A percentile compares a stretch with the other conserved stretches of the same genome.
Evolutionary conservation across 805 yeast genomes (phyloP).

Genomic region (Candida germanica): DNA sequence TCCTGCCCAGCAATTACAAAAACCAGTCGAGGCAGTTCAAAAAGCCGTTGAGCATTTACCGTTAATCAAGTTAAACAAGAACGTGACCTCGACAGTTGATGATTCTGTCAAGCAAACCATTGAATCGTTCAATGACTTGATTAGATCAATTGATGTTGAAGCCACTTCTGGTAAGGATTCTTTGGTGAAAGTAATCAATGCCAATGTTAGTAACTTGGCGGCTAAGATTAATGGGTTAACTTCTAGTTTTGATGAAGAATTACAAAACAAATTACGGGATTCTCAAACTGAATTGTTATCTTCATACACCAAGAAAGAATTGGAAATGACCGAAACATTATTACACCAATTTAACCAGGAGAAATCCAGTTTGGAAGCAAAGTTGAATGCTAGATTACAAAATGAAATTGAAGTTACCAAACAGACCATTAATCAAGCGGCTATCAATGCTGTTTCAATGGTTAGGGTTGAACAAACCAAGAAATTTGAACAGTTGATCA

Average conservation of each 20-base stretch:
- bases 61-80: slow-evolving; percentile 25
- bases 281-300: slow-evolving; percentile 40
- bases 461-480: slow-evolving; percentile 67
- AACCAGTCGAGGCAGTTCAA: slow-evolving; percentile 34
- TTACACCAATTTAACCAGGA: slow-evolving; percentile 60
- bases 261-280: slow-evolving; percentile 31
- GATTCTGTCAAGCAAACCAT: slow-evolving; percentile 33
- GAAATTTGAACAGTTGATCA: slow-evolving; percentile 35
- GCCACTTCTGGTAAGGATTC: slow-evolving; percentile 24
- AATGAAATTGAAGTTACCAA: slow-evolving; percentile 68
- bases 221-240: slow-evolving; percentile 31
- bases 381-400: slow-evolving; percentile 54
- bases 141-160: slow-evolving; percentile 28
- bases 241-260: slow-evolving; percentile 33
- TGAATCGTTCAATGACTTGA: slow-evolving; percentile 37
- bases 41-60: slow-evolving; percentile 32
- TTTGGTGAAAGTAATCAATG: slow-evolving; percentile 31
- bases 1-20: slow-evolving; percentile 43
- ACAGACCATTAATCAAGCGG: slow-evolving; percentile 62
- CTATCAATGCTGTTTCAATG: slow-evolving; percentile 67
- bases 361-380: slow-evolving; percentile 55
- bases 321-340: slow-evolving; percentile 56
- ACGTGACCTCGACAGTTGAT: slow-evolving; percentile 25
- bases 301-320: slow-evolving; percentile 45
- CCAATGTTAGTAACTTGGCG: slow-evolving; percentile 30